Evolutionary conservation across 73 alveolate genomes (phyloP).

Genomic region (Blepharisma japonicum): DNA sequence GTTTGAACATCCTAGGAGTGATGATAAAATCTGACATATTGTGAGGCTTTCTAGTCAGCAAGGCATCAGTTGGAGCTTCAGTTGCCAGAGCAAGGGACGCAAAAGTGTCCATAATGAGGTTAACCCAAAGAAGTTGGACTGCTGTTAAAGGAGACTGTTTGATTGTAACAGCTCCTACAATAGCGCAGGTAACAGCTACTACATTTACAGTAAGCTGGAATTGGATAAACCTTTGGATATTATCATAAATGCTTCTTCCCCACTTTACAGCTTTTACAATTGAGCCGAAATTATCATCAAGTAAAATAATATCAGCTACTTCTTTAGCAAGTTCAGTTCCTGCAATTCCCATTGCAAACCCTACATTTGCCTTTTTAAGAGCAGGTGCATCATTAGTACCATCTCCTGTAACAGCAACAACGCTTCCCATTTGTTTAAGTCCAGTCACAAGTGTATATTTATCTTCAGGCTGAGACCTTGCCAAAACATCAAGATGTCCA

Average conservation of each 20-base stretch:
- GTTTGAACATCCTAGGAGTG: conserved; percentile 78
- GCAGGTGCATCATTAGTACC: conserved; percentile 99
- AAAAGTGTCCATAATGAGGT: conserved; percentile 76
- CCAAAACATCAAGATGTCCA: conserved; percentile 74
- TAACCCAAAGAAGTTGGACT: conserved; percentile 26
- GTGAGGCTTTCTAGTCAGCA: conserved; percentile 83
- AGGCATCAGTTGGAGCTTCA: conserved; percentile 86
- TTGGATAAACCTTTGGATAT: conserved; percentile 79
- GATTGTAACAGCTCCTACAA: conserved; percentile 80
- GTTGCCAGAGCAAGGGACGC: conserved; percentile 92
- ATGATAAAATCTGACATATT: conserved; percentile 63
- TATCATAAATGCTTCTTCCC: conserved; percentile 89
- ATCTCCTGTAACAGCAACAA: conserved; percentile 99
- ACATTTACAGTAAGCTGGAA: conserved; percentile 91
- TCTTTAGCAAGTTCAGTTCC: conserved; percentile 98
- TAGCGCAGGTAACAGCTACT: conserved; percentile 81
- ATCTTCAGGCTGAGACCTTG: conserved; percentile 98
- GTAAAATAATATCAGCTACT: conserved; percentile 91
- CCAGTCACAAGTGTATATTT: conserved; percentile 93
- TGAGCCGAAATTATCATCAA: conserved; percentile 95
- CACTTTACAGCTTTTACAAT: conserved; percentile 85
- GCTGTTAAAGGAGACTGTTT: conserved; percentile 72
- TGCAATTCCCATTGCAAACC: conserved; percentile 95
- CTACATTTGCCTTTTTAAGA: conserved; percentile 92
- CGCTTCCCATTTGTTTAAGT: conserved; percentile 84